A percentile compares a stretch with the other conserved stretches of the same genome.
These are phyloP conservation scores for Thymus mandschuricus DNA, from an alignment of 257 asterid genomes.

Conservation along the genomic window DNA sequence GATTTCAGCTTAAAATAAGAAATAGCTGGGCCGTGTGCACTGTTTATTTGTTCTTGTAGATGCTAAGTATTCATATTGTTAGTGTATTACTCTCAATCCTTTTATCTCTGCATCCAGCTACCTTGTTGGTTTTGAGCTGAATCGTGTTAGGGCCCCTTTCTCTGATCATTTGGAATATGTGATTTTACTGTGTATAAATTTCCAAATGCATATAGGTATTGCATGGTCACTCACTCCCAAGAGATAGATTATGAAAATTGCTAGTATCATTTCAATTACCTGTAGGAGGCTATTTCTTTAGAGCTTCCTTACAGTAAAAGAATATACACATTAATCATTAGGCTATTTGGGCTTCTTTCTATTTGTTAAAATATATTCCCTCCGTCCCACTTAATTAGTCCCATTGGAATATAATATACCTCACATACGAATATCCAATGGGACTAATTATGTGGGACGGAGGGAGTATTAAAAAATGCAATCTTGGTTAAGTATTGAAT, in stretches of 20 bases:
- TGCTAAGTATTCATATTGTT: not conserved
- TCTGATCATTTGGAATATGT: not conserved
- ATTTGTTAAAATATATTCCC: not conserved
- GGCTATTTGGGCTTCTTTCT: not conserved
- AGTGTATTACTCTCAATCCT: not conserved
- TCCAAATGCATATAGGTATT: conserved; percentile 3
- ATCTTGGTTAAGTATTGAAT: conserved; percentile 2
- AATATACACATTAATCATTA: not conserved
- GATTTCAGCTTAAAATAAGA: not conserved
- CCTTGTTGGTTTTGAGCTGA: not conserved
- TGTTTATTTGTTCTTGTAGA: not conserved
- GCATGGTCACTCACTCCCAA: not conserved
- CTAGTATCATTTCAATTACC: not conserved
- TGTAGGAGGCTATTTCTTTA: not conserved
- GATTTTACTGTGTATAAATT: not conserved
- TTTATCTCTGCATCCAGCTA: not conserved
- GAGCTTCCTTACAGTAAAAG: not conserved
- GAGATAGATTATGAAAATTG: not conserved
- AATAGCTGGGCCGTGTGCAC: not conserved
- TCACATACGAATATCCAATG: no score
- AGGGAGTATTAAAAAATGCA: not conserved
- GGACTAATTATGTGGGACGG: no score
- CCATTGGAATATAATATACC: no score
- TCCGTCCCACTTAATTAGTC: no score
- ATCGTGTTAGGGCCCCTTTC: not conserved